Evolutionary conservation across 73 alveolate species (phyloP).

Genomic region (Paramecium pentaurelia): DNA sequence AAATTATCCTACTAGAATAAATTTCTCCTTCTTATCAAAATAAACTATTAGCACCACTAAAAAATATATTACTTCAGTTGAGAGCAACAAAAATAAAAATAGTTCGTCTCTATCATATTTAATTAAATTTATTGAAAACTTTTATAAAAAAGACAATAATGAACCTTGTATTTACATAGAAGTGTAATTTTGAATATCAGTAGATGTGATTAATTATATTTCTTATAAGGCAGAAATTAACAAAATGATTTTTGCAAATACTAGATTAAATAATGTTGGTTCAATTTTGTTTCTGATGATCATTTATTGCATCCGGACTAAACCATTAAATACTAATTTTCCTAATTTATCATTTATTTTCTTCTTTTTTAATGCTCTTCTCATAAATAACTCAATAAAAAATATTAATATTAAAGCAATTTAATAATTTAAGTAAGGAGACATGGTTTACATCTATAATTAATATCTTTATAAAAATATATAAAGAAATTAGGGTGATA

Average conservation of each 20-base stretch:
- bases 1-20: background rate
- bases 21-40: background rate
- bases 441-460: background rate
- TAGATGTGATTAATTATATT: background rate
- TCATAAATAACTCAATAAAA: background rate
- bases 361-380: background rate
- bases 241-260: background rate
- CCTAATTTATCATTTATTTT: background rate
- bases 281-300: background rate
- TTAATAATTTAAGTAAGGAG: background rate
- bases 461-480: background rate
- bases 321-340: background rate
- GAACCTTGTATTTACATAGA: background rate
- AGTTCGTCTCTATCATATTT: background rate
- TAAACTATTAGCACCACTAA: background rate
- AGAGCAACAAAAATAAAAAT: background rate
- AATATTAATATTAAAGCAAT: background rate
- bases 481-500: background rate
- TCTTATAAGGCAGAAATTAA: background rate
- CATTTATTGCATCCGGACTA: background rate
- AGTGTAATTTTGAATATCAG: background rate
- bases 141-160: background rate
- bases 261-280: background rate
- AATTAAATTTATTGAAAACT: background rate
- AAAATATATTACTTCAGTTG: background rate